phyloP scores from a whole-genome alignment of 805 yeast species.

The Zygosaccharomyces bailii region DNA sequence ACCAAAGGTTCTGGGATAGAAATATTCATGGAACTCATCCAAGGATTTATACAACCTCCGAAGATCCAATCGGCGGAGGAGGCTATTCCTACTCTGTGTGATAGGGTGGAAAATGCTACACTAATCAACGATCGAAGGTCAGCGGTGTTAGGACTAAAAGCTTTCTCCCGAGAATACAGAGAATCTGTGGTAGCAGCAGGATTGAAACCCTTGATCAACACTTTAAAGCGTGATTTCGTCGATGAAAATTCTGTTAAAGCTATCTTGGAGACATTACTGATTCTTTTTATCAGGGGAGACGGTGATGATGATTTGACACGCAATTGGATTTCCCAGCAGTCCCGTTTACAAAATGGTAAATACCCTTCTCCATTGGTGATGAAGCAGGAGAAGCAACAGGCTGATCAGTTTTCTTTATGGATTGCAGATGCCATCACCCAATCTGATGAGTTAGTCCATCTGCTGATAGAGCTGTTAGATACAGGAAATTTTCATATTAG shows the following conservation, averaged over 20 bases:
- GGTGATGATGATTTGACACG: slow-evolving; percentile 60
- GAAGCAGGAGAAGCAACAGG: slow-evolving; percentile 45
- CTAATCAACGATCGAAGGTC: slow-evolving; percentile 82
- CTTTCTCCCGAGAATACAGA: slow-evolving; percentile 82
- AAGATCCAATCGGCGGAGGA: slow-evolving; percentile 65
- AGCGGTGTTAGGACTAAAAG: slow-evolving; percentile 84
- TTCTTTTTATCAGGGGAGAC: slow-evolving; percentile 71
- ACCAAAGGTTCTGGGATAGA: neutral
- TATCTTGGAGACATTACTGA: slow-evolving; percentile 76
- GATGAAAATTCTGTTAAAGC: slow-evolving; percentile 75
- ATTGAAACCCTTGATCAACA: slow-evolving; percentile 63
- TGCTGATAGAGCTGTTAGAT: slow-evolving; percentile 48
- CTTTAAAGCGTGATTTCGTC: slow-evolving; percentile 61
- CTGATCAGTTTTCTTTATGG: slow-evolving; percentile 90
- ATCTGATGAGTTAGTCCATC: slow-evolving; percentile 40
- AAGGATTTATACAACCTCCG: slow-evolving; percentile 45
- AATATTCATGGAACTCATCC: slow-evolving; percentile 40
- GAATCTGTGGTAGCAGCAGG: slow-evolving; percentile 90
- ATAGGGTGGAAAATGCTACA: slow-evolving; percentile 78
- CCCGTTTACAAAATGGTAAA: slow-evolving; percentile 70
- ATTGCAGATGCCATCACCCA: slow-evolving; percentile 90
- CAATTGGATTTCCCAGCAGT: slow-evolving; percentile 70
- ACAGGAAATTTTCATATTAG: slow-evolving; percentile 71
- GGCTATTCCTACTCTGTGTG: slow-evolving; percentile 84
- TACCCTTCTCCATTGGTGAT: slow-evolving; percentile 69